Evolutionary conservation across 2,329 filamentous ascomycete species (phyloP).

Genomic region (Cladophialophora chaetospira): DNA sequence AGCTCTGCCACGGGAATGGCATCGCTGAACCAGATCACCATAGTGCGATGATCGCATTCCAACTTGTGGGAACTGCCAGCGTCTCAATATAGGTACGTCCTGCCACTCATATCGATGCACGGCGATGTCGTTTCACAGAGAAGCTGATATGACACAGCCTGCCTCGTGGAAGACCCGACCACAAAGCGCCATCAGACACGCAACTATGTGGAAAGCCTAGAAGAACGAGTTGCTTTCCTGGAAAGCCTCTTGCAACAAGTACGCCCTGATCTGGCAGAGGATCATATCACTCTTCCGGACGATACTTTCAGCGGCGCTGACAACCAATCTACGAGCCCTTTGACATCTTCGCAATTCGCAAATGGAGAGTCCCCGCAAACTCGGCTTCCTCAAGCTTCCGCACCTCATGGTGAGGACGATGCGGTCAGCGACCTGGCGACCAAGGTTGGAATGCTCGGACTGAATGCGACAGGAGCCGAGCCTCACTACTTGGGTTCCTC

Average conservation of each 20-base stretch:
- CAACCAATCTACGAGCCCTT: not conserved
- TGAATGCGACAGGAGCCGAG: constrained; percentile 15
- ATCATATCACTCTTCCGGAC: not conserved
- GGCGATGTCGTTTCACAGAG: too few relatives aligned
- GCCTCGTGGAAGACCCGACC: constrained; percentile 18
- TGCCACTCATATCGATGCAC: not conserved
- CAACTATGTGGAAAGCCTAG: constrained; percentile 18
- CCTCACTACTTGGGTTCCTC: constrained; percentile 20
- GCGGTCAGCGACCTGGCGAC: too few relatives aligned
- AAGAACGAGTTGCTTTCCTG: constrained; percentile 17
- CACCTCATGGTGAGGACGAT: not conserved
- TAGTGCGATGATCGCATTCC: not conserved
- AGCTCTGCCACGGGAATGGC: not conserved
- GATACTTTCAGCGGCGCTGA: not conserved
- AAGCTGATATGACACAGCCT: not conserved
- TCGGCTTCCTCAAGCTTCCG: not conserved
- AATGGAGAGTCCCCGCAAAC: not conserved
- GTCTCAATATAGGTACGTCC: not conserved
- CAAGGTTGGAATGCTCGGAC: constrained; percentile 16
- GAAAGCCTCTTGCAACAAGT: constrained; percentile 3
- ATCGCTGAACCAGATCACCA: not conserved
- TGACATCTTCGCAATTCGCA: not conserved
- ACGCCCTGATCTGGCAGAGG: constrained; percentile 1
- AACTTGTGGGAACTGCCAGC: not conserved
- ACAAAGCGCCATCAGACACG: constrained; percentile 20